Percentiles rank a stretch among this genome's conserved stretches.
Conservation (phyloP, 805 yeast species). For the Lipomyces anomalus region DNA sequence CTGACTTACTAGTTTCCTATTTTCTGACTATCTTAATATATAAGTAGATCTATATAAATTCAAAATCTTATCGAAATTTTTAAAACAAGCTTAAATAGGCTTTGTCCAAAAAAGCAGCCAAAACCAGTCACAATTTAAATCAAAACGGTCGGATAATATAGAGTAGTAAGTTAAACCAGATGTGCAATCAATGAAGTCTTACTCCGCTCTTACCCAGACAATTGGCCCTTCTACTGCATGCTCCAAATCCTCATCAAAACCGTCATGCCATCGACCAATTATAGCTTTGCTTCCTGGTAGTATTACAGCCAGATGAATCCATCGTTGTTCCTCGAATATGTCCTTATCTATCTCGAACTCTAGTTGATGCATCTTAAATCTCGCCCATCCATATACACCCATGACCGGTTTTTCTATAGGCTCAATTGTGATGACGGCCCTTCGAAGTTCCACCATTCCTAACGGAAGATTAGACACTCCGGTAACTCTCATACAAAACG, state of each 20-base stretch:
- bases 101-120: too few species aligned
- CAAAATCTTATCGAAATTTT: too few species aligned
- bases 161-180: too few species aligned
- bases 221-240: slow-evolving; percentile 21
- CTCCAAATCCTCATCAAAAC: slow-evolving; percentile 18
- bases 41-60: too few species aligned
- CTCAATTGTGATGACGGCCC: slow-evolving; percentile 17
- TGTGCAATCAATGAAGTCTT: too few species aligned
- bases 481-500: slow-evolving; percentile 9
- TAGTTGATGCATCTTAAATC: slow-evolving; percentile 15
- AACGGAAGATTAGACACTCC: slow-evolving; percentile 15
- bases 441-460: slow-evolving; percentile 1
- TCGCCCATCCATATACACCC: slow-evolving; percentile 23
- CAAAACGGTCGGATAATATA: too few species aligned
- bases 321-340: slow-evolving; percentile 20
- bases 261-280: slow-evolving; percentile 24
- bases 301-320: slow-evolving; percentile 20
- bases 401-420: slow-evolving; percentile 19
- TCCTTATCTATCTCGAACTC: slow-evolving; percentile 20
- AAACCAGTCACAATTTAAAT: too few species aligned
- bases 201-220: slow-evolving; percentile 21
- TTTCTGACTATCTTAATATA: too few species aligned
- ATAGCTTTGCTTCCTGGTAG: slow-evolving; percentile 22
- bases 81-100: too few species aligned
- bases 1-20: too few species aligned